A percentile compares a stretch with the other conserved stretches of the same genome.
Conservation (phyloP, 345 rosid species). For the Clausena lansium region DNA sequence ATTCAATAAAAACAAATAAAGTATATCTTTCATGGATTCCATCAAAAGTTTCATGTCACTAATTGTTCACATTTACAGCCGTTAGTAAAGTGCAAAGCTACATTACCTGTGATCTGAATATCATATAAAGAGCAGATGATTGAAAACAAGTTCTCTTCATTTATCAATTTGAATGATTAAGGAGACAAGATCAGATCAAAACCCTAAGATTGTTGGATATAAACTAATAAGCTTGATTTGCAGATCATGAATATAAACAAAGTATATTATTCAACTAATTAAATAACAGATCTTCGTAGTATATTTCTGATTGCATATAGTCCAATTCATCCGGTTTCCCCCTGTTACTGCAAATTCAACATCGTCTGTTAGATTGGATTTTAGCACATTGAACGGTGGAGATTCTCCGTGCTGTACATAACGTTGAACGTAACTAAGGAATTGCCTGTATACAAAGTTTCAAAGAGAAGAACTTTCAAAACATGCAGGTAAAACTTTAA, state of each 20-base stretch:
- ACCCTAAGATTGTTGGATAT: neutral
- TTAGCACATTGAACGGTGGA: no score
- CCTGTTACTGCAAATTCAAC: no score
- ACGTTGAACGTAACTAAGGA: no score
- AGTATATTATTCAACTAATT: no score
- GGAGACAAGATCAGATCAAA: neutral
- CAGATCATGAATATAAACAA: neutral
- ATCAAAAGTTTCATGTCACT: neutral
- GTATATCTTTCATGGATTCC: neutral
- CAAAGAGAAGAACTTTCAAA: no score
- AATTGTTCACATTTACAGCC: neutral
- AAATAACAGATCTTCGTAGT: no score
- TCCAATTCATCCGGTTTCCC: no score
- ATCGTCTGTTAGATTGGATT: no score
- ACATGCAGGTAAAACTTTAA: no score
- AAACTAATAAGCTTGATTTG: constrained; percentile 11
- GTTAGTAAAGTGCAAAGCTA: neutral
- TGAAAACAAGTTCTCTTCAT: neutral
- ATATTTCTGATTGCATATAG: no score
- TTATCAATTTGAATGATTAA: neutral
- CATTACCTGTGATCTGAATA: neutral
- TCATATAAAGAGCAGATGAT: neutral
- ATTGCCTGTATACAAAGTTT: no score
- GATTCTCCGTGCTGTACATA: no score
- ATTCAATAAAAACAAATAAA: neutral